Conservation (phyloP, 2,329 filamentous ascomycete species). For the Ceratocystis variospora region DNA sequence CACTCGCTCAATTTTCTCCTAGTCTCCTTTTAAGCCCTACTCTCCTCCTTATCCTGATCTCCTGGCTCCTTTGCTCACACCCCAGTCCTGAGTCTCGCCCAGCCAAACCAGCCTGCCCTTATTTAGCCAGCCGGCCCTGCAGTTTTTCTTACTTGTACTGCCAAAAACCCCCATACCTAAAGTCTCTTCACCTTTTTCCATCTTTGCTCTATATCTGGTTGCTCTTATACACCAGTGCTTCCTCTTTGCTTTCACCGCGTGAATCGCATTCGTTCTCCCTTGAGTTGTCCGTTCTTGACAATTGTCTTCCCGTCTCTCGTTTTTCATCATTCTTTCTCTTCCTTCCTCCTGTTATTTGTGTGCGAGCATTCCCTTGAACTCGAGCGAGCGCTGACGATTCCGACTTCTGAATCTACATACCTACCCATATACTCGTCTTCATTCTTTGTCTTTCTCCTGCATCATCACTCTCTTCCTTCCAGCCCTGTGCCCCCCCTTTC, state of each 20-base stretch:
- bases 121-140: constrained; percentile 2
- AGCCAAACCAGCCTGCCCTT: background rate
- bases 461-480: background rate
- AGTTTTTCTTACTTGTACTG: background rate
- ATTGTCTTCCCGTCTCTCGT: constrained; percentile 12
- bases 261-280: constrained; percentile 26
- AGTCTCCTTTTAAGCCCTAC: no score
- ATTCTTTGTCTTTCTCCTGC: background rate
- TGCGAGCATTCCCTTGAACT: background rate
- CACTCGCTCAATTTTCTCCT: no score
- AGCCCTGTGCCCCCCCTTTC: no score
- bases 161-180: background rate
- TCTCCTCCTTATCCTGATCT: no score
- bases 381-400: background rate
- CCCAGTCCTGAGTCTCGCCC: background rate
- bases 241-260: constrained; percentile 23
- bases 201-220: background rate
- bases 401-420: background rate
- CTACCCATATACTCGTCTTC: background rate
- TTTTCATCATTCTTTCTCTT: background rate
- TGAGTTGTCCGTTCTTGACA: constrained; percentile 19
- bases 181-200: background rate
- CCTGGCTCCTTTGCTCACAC: no score
- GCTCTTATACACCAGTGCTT: background rate
- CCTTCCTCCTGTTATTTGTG: background rate